Percentiles rank a stretch among this genome's conserved stretches.
Conservation (phyloP, 2,329 filamentous ascomycete species). For the Aspergillaceae sp. region DNA sequence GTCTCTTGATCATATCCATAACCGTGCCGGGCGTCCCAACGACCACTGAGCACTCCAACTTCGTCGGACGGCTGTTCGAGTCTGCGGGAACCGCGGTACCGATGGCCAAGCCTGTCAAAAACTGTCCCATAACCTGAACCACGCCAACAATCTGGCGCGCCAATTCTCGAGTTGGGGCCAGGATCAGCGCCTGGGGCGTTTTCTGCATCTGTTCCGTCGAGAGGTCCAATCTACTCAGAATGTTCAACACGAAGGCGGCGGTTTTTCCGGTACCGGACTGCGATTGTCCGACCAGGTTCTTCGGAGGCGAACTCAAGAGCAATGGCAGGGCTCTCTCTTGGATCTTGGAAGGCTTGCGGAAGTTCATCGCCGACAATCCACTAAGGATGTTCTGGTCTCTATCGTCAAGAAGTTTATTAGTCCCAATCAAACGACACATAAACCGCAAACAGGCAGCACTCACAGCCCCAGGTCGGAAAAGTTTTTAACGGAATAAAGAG, state of each 20-base stretch:
- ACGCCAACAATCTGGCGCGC: conserved; percentile 90
- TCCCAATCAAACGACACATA: not conserved
- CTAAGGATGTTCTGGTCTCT: conserved; percentile 60
- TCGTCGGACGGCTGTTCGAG: conserved; percentile 57
- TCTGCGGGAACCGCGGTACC: conserved; percentile 75
- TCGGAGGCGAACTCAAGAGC: conserved; percentile 74
- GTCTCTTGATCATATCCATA: conserved; percentile 72
- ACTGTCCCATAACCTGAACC: conserved; percentile 72
- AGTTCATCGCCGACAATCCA: conserved; percentile 72
- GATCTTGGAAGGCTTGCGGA: conserved; percentile 93
- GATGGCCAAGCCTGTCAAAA: conserved; percentile 65
- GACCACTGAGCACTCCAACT: conserved; percentile 67
- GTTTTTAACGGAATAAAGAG: conserved; percentile 71
- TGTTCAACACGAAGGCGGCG: conserved; percentile 87
- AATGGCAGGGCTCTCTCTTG: conserved; percentile 90
- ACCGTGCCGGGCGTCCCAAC: conserved; percentile 93
- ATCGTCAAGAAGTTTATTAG: conserved; percentile 6
- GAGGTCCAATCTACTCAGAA: conserved; percentile 78
- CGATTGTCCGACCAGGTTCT: conserved; percentile 96
- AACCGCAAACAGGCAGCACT: conserved; percentile 26
- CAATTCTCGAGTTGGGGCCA: conserved; percentile 89
- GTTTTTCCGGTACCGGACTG: conserved; percentile 98
- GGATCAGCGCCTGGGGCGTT: conserved; percentile 71
- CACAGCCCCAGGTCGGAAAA: conserved; percentile 85
- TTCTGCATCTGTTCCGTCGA: conserved; percentile 46